Base-by-base conservation (phyloP, 2,329 filamentous ascomycete species). In the Alternaria arborescens region DNA sequence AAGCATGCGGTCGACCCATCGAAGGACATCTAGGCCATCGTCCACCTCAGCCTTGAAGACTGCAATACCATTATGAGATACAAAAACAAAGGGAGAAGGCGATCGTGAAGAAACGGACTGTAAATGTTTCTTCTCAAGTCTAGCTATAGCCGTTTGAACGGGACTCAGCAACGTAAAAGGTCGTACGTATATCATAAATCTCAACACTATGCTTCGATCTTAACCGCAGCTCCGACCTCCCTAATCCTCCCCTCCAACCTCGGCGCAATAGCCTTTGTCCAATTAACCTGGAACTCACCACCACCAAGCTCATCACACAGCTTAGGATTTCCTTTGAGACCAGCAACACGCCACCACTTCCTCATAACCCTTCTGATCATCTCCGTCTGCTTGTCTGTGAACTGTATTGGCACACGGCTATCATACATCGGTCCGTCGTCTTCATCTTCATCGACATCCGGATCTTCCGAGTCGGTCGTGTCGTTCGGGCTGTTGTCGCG, bases 21-120 rank as follows among this genome's bases (percentile, higher is more conserved):
- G 89, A 57, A 99, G 86, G 24, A 99, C 94, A 79, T 99, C 95
- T n/a, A 95, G 95, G 0, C 95, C 95, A 76, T 99, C 95, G 71
- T 99, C 95, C 26, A 98, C 94, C 77, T 99, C 95, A 1, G 95
- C 94, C 83, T 98, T 99, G 85, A 97, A 99, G 50, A 98, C 95
- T 8, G 95, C 95, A 30, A 30, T 8, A 30, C 28, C 28, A 11
- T 30, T 11, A 30, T 8, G 10, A 30, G 8, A 30, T 11, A 30
- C 10, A 10, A 8, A 11, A 30, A 30, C 3, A 11, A 30, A 30
- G 8, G 10, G 28, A 30, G 10, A 30, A 30, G 28, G 10, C 28
- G 28, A 6, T 30, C 28, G 11, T 30, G 28, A 11, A 30, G 28
- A 30, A 30, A 30, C 28, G 10, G 10, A 11, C 28, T 30, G 10